Evolutionary conservation across 768 basidiomycete genomes (phyloP).

Genomic region (Tremella fuciformis): DNA sequence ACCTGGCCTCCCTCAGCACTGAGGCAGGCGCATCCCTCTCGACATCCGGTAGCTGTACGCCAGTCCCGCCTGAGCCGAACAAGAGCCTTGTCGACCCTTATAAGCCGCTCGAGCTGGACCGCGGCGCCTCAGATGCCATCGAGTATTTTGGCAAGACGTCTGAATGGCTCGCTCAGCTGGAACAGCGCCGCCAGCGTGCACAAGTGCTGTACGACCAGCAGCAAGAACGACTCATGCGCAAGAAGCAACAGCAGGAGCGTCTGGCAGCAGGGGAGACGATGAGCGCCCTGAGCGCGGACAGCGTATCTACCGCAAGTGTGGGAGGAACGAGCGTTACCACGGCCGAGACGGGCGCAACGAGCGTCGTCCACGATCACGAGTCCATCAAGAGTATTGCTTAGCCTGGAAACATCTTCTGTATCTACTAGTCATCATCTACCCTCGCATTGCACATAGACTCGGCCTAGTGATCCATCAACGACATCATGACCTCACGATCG

Average conservation of each 20-base stretch:
- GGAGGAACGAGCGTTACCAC: neutral
- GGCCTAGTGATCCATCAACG: neutral
- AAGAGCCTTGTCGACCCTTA: neutral
- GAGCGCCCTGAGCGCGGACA: neutral
- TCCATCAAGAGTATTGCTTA: conserved; percentile 1
- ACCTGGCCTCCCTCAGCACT: no score
- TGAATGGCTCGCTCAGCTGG: neutral
- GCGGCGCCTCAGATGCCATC: neutral
- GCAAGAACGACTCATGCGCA: conserved; percentile 1
- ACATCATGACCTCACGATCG: neutral
- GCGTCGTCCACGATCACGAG: neutral
- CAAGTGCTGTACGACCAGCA: neutral
- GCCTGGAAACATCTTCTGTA: neutral
- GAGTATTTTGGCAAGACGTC: conserved; percentile 3
- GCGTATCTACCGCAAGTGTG: neutral
- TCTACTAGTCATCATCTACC: neutral
- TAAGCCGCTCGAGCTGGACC: neutral
- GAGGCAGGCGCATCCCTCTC: no score
- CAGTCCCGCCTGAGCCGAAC: neutral
- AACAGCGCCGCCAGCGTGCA: neutral
- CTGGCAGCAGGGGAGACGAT: no score
- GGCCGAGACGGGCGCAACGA: neutral
- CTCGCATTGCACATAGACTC: conserved; percentile 2
- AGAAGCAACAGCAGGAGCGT: neutral
- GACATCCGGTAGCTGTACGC: neutral